Evolutionary conservation across 2,329 filamentous ascomycete species (phyloP), one percentile per base, ranked within the genome.

Genomic region (Fusarium neocosmosporiellum): DNA sequence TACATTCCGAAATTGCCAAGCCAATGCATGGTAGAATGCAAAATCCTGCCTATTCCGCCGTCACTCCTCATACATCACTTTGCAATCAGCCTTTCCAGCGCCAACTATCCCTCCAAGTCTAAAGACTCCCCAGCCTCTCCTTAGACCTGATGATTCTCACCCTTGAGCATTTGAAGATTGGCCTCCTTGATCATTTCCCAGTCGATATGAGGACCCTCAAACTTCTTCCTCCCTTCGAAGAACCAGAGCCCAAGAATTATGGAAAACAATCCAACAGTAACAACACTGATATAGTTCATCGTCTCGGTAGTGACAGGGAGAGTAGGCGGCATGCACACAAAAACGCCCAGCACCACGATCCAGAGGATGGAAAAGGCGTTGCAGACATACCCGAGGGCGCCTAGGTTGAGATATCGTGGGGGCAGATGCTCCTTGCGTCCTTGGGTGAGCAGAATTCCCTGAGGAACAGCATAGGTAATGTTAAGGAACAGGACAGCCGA

Each of bases 211-310:
- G 67, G 67, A 4, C 67, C 67, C 34, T 69, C 27, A 50, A 69
- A 69, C n/a, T 63, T 63, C 54, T 63, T 66, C 9, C 37, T 57
- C 3, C 67, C 67, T 9, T 37, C 34, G 4, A 58, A 20, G 10
- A 64, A 67, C 67, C 67, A 69, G 4, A 69, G 37, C 1, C 13
- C 31, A 1, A 69, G 14, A n/a, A 69, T 67, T 2, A 69, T 63
- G 0, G n/a, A n/a, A n/a, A 66, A 66, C 14, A 69, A 13, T 0
- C 67, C 67, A 24, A 69, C 63, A 0, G 55, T 36, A 1, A 69
- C 53, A 4, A 69, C 67, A 18, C 67, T 67, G 43, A 63, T 69
- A 14, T 69, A 69, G 41, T 69, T 69, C 67, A 69, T 69, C 1
- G 67, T 66, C 5, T 36, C 67, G 4, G 59, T 60, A 3, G 41